These are phyloP conservation scores for Ophiocytium majus DNA, from an alignment of 352 stramenopile genomes.

Conservation along the genomic window DNA sequence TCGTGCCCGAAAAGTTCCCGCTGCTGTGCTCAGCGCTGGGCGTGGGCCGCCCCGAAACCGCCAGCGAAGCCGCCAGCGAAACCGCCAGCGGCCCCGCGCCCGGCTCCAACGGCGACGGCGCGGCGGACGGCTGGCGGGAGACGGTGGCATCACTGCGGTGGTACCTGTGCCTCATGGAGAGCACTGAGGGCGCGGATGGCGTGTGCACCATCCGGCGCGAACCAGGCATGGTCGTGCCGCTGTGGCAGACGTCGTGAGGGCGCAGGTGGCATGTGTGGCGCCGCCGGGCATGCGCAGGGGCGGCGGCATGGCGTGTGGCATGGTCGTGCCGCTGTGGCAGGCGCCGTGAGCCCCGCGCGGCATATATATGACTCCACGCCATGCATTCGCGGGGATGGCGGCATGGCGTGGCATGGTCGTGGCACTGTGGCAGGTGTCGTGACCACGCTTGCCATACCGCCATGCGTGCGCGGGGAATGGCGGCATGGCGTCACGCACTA, in stretches of 20 bases:
- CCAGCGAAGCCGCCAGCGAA: no score
- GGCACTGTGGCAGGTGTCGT: no score
- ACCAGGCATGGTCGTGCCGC: constrained; percentile 1
- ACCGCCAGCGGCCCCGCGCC: neutral
- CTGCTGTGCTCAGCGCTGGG: neutral
- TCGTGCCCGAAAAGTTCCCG: constrained; percentile 15
- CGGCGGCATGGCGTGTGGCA: no score
- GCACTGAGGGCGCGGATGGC: neutral
- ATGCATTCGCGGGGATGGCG: no score
- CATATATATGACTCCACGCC: no score
- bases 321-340: neutral
- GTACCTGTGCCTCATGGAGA: constrained; percentile 18
- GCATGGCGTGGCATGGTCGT: constrained; percentile 16
- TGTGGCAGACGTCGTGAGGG: neutral
- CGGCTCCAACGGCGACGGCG: neutral
- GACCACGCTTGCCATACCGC: no score
- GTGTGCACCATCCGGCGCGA: neutral
- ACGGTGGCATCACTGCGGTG: neutral
- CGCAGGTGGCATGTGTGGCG: no score
- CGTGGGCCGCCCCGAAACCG: no score
- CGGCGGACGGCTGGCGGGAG: neutral
- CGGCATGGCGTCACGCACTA: no score
- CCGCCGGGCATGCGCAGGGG: no score
- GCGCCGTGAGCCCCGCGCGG: neutral
- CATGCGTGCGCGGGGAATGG: no score